phyloP scores from a whole-genome alignment of 83 land plant genomes.

The Picea abies region DNA sequence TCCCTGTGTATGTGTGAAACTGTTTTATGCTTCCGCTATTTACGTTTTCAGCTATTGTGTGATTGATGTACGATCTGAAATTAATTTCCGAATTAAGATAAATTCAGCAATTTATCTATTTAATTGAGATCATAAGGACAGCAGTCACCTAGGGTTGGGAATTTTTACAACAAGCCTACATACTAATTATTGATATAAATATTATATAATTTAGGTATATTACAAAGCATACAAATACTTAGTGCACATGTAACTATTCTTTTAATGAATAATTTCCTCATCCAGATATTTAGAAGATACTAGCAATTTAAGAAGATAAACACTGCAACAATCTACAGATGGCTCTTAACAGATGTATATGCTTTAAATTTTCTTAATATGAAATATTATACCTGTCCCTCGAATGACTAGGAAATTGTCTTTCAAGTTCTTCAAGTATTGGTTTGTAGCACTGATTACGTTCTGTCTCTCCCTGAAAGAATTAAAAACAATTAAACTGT shows the following conservation, averaged over 20 bases:
- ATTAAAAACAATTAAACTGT: not conserved
- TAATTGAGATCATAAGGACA: too few relatives aligned
- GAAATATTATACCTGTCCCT: conserved; percentile 56
- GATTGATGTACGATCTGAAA: too few relatives aligned
- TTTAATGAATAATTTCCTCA: not conserved
- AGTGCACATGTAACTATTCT: not conserved
- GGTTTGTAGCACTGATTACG: conserved; percentile 96
- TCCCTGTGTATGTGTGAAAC: too few relatives aligned
- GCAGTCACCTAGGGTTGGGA: too few relatives aligned
- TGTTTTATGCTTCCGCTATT: too few relatives aligned
- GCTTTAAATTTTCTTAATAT: not conserved
- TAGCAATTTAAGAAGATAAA: not conserved
- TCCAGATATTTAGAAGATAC: not conserved
- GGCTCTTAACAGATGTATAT: not conserved
- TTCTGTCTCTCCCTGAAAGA: conserved; percentile 71
- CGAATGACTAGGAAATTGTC: conserved; percentile 64
- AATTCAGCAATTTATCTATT: too few relatives aligned
- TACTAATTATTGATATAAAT: too few relatives aligned
- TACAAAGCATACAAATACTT: too few relatives aligned
- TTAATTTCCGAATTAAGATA: too few relatives aligned
- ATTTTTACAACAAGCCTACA: too few relatives aligned
- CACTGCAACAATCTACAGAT: not conserved
- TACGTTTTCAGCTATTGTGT: too few relatives aligned
- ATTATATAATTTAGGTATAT: too few relatives aligned
- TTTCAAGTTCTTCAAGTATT: conserved; percentile 85